Conservation (phyloP, 306 rosid genomes). For the Dalbergia cultrata region DNA sequence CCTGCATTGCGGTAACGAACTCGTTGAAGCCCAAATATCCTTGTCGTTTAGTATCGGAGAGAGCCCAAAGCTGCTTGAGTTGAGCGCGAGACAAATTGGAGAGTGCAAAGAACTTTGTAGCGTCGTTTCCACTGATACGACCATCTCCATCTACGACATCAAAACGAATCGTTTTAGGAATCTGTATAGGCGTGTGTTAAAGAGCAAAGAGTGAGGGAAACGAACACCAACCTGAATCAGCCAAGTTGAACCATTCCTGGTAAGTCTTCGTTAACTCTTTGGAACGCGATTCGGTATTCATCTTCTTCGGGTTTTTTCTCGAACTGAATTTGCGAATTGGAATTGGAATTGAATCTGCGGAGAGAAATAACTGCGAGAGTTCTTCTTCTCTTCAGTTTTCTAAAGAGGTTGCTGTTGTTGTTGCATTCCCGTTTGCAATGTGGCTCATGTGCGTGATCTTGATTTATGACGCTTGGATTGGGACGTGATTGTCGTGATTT, state of each 20-base stretch:
- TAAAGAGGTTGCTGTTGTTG: not conserved
- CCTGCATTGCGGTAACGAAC: constrained; percentile 92
- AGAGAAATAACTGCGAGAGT: constrained; percentile 9
- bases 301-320: constrained; percentile 31
- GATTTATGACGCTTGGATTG: constrained; percentile 12
- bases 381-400: not conserved
- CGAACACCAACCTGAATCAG: constrained; percentile 83
- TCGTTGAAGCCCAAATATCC: constrained; percentile 76
- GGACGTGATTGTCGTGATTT: not conserved
- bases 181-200: not conserved
- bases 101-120: constrained; percentile 81
- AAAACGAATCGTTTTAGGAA: not conserved
- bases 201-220: not conserved
- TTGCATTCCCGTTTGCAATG: not conserved
- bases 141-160: constrained; percentile 75
- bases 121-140: constrained; percentile 79
- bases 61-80: constrained; percentile 94
- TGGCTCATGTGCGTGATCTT: not conserved
- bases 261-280: constrained; percentile 71
- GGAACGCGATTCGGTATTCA: constrained; percentile 67
- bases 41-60: constrained; percentile 78
- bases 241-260: constrained; percentile 82
- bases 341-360: constrained; percentile 31
- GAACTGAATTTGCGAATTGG: not conserved
- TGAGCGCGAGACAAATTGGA: constrained; percentile 82